These are phyloP conservation scores for maize (Zea mays) DNA, from an alignment of 176 grass and related monocot genomes.

Conservation along the genomic window DNA sequence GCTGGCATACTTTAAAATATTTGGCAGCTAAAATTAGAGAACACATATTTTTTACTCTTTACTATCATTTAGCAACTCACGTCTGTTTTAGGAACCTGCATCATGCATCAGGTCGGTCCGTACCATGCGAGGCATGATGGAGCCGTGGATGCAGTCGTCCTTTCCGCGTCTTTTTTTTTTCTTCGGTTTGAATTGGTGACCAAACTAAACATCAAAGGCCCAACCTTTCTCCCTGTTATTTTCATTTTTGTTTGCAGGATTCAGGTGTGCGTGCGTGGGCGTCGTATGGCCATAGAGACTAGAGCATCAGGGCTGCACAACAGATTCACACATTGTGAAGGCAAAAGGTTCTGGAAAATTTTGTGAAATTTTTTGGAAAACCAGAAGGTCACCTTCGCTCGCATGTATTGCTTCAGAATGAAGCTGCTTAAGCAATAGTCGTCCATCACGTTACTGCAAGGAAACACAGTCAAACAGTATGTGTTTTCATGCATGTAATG, in stretches of 20 bases:
- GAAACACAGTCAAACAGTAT: neutral
- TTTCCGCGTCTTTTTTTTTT: constrained; percentile 25
- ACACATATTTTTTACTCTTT: too few species aligned
- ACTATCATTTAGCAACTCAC: too few species aligned
- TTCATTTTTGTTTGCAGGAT: neutral
- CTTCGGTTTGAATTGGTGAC: constrained; percentile 60
- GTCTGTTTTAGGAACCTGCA: neutral
- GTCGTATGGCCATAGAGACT: constrained; percentile 6
- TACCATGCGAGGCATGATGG: neutral
- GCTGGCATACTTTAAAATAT: too few species aligned
- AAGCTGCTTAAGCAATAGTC: constrained; percentile 13
- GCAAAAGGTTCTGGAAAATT: constrained; percentile 22
- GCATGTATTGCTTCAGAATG: constrained; percentile 10
- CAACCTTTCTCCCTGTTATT: too few species aligned
- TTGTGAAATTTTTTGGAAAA: neutral
- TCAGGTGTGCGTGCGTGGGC: constrained; percentile 34
- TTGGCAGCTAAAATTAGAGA: too few species aligned
- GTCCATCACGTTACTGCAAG: neutral
- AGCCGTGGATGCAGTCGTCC: constrained; percentile 13
- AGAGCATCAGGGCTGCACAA: constrained; percentile 11
- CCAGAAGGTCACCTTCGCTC: neutral
- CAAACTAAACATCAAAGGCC: constrained; percentile 25
- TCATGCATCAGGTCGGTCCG: constrained; percentile 11
- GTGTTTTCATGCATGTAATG: neutral
- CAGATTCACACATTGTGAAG: constrained; percentile 44